phyloP scores from a whole-genome alignment of 495 filamentous ascomycete genomes.

The Aspergillus nidulans region DNA sequence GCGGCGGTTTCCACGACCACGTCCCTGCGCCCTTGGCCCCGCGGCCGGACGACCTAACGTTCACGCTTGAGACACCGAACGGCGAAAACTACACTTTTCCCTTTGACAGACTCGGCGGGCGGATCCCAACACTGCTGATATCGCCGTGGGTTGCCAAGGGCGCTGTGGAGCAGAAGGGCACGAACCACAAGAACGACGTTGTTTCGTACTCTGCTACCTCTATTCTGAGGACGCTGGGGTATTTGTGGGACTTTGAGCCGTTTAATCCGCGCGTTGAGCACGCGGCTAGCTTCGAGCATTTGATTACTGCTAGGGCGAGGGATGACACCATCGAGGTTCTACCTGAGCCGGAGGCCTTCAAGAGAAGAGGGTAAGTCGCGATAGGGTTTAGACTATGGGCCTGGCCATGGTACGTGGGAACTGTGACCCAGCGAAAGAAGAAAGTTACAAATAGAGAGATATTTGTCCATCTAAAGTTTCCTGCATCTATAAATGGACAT shows the following conservation, averaged over 20 bases:
- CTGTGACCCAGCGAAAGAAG: too few relatives aligned
- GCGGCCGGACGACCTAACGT: constrained; percentile 36
- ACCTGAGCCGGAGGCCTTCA: constrained; percentile 14
- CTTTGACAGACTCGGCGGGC: constrained; percentile 46
- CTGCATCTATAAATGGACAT: too few relatives aligned
- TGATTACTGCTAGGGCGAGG: constrained; percentile 23
- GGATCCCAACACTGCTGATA: constrained; percentile 47
- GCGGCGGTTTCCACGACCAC: constrained; percentile 48
- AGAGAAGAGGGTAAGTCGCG: not conserved
- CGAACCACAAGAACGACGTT: constrained; percentile 26
- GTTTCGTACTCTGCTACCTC: constrained; percentile 38
- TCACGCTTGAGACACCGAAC: constrained; percentile 38
- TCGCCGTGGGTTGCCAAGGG: constrained; percentile 45
- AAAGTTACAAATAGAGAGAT: too few relatives aligned
- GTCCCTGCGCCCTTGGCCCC: constrained; percentile 41
- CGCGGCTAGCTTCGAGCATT: constrained; percentile 40
- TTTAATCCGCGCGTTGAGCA: constrained; percentile 37
- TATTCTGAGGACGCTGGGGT: constrained; percentile 36
- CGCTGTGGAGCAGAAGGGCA: constrained; percentile 43
- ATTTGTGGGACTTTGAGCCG: constrained; percentile 43
- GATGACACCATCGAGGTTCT: constrained; percentile 22
- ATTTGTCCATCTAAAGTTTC: too few relatives aligned
- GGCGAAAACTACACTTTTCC: constrained; percentile 40
- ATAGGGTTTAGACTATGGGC: not conserved
- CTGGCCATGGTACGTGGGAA: too few relatives aligned